Percentiles rank a stretch among this genome's conserved stretches.
phyloP scores from a whole-genome alignment of 2,329 filamentous ascomycete genomes.

The Colletotrichum siamense region DNA sequence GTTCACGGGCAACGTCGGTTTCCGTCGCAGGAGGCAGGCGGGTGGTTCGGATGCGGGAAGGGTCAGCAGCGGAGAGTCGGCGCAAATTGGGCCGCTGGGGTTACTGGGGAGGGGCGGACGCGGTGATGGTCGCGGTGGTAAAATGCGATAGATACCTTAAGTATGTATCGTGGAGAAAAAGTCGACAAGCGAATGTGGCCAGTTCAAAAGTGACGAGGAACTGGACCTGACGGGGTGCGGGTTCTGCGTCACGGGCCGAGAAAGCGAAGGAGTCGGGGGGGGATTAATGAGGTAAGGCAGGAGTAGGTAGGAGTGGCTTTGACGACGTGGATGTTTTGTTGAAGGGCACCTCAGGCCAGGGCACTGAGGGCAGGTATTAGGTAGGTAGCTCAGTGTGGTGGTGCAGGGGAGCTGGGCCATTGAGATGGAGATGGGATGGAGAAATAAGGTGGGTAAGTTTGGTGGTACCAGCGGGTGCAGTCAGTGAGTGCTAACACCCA shows the following conservation, averaged over 20 bases:
- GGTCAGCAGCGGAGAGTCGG: conserved; percentile 8
- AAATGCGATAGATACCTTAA: background rate
- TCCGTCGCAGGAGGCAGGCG: background rate
- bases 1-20: background rate
- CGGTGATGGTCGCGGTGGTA: background rate
- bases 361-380: no score
- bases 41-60: conserved; percentile 18
- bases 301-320: background rate
- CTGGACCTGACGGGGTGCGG: background rate
- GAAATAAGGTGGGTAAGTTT: background rate
- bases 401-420: background rate
- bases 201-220: background rate
- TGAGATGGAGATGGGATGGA: background rate
- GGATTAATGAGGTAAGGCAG: background rate
- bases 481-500: background rate
- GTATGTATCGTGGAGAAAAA: background rate
- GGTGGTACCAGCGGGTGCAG: background rate
- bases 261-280: background rate
- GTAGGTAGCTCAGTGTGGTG: background rate
- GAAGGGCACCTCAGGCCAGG: background rate
- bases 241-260: background rate
- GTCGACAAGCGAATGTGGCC: background rate
- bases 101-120: background rate
- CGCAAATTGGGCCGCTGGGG: conserved; percentile 15
- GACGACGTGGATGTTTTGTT: conserved; percentile 11